Evolutionary conservation across 2,329 filamentous ascomycete species (phyloP).

Genomic region (Cladosporium sp.): DNA sequence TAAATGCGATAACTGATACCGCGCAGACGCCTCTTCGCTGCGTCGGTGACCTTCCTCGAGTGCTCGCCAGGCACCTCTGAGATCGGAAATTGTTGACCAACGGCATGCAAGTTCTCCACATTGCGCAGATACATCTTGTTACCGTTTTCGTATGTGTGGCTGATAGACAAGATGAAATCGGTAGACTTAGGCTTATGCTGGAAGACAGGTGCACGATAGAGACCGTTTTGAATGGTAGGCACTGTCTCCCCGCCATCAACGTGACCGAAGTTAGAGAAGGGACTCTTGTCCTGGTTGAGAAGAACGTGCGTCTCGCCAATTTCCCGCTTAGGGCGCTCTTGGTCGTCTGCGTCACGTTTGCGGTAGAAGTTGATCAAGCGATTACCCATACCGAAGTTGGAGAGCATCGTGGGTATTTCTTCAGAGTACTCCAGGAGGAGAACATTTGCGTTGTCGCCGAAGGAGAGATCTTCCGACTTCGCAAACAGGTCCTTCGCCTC

Average conservation of each 20-base stretch:
- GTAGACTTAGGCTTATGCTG: constrained; percentile 71
- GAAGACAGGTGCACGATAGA: constrained; percentile 93
- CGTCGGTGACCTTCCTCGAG: constrained; percentile 90
- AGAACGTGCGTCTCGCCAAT: constrained; percentile 86
- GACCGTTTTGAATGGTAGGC: constrained; percentile 86
- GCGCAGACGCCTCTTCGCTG: constrained; percentile 93
- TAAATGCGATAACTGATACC: constrained; percentile 92
- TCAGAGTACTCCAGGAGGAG: constrained; percentile 94
- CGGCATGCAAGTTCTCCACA: constrained; percentile 84
- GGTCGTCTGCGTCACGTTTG: constrained; percentile 73
- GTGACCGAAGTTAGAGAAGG: constrained; percentile 90
- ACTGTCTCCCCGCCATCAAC: constrained; percentile 88
- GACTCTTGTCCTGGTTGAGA: constrained; percentile 89
- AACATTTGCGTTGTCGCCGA: constrained; percentile 79
- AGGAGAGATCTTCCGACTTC: constrained; percentile 72
- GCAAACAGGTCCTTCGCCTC: constrained; percentile 73
- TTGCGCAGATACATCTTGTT: constrained; percentile 78
- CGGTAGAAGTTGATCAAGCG: constrained; percentile 96
- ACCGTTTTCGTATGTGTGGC: constrained; percentile 71
- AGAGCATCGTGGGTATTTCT: constrained; percentile 83
- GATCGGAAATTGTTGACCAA: constrained; percentile 88
- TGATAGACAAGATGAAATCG: constrained; percentile 84
- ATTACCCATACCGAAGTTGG: constrained; percentile 96
- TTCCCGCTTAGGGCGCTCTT: constrained; percentile 69
- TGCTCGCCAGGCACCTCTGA: constrained; percentile 91